Base-by-base conservation (phyloP, 2,329 filamentous ascomycete genomes). In the Alternaria incomplexa region DNA sequence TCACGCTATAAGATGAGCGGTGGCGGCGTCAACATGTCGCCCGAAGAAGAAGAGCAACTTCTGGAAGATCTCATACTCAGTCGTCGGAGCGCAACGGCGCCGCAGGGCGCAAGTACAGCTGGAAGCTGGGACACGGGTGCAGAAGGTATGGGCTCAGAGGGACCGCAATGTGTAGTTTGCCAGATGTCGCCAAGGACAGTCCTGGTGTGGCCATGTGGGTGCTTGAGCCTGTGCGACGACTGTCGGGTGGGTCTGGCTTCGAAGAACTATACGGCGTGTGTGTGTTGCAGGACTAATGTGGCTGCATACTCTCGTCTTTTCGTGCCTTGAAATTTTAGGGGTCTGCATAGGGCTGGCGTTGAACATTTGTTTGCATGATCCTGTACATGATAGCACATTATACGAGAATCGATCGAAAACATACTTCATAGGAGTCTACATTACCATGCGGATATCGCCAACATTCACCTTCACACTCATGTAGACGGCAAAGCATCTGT, bases 231-330 rank as follows among this genome's bases (percentile, higher is more conserved):
- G 12, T 98, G 96, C 77, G 96, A 99, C 78, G 96, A 98, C 70
- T 98, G 96, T 77, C 87, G 96, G 30, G 92, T 98, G 36, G 95
- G 93, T 46, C 85, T 98, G 65, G 96, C 96, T 4, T 94, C 97
- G 89, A 96, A 97, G 78, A 98, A 98, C 78, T 98, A 97, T 78
- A 93, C 94, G 67, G 96, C 93, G 76, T 99, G 96, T 77, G 94
- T 98, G 43, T 98, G 95, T 74, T 98, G 96, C 79, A 87, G 96
- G 54, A 88, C 93, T 60, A 91, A 96, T 72, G 93, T 98, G 28
- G 88, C 89, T 58, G 96, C 94, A 58, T 98, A 97, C 80, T 94
- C 93, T 69, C 88, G 93, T 71, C 89, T 99, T 63, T 99, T 92
- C 84, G 93, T 98, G 44, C 96, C 96, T 53, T 91, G 69, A 73